Percentiles rank a stretch among this genome's conserved stretches.
phyloP scores from a whole-genome alignment of 345 rosid genomes.

The Noccaea bulbosa region DNA sequence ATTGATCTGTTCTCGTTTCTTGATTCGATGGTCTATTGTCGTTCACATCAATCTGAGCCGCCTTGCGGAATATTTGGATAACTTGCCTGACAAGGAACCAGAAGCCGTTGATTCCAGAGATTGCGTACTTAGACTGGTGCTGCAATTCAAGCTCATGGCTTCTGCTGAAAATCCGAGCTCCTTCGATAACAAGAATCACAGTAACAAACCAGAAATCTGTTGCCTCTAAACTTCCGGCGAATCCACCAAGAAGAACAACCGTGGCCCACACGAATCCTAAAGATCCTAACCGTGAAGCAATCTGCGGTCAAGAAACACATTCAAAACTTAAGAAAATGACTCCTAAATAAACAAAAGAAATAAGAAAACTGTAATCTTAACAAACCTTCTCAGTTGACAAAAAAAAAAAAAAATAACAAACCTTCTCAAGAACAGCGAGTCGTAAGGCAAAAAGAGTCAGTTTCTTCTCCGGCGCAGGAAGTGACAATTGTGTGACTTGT shows the following conservation, averaged over 20 bases:
- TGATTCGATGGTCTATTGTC: constrained; percentile 11
- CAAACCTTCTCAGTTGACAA: no score
- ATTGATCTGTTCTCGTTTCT: not conserved
- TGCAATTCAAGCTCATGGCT: constrained; percentile 95
- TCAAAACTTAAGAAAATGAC: not conserved
- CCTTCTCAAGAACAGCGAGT: constrained; percentile 83
- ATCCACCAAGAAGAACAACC: constrained; percentile 94
- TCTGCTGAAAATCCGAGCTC: constrained; percentile 88
- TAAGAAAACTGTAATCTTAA: not conserved
- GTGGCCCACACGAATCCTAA: constrained; percentile 99
- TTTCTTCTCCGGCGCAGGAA: constrained; percentile 77
- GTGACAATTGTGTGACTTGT: constrained; percentile 21
- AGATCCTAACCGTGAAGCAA: constrained; percentile 81
- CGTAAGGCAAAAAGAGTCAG: constrained; percentile 87
- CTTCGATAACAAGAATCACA: constrained; percentile 76
- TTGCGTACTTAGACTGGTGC: constrained; percentile 80
- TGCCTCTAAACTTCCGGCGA: constrained; percentile 69
- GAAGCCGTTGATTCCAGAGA: constrained; percentile 72
- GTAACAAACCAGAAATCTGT: constrained; percentile 93
- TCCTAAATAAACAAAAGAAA: not conserved
- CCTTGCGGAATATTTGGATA: constrained; percentile 28
- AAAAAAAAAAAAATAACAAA: no score
- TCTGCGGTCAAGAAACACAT: constrained; percentile 29
- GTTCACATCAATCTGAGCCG: not conserved
- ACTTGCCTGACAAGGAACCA: constrained; percentile 41